A percentile compares a stretch with the other conserved stretches of the same genome.
Conservation (phyloP, 108 stramenopile genomes). For the Phaeodactylum tricornutum region DNA sequence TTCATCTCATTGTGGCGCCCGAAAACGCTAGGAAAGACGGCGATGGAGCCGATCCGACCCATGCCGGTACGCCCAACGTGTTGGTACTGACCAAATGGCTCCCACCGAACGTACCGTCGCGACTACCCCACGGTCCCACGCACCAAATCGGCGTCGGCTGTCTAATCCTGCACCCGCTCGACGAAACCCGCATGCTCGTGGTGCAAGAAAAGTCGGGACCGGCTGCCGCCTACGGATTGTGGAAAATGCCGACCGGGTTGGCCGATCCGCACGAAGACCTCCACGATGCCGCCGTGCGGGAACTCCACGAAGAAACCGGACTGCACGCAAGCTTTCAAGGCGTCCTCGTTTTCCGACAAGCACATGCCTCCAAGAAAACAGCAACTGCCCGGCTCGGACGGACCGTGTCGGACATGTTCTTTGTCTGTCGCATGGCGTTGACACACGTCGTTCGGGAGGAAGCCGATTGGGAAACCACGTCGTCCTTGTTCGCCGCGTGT, state of each 20-base stretch:
- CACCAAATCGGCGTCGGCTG: slow-evolving; percentile 77
- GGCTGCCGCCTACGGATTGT: slow-evolving; percentile 50
- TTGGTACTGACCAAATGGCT: slow-evolving; percentile 67
- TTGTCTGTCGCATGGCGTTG: slow-evolving; percentile 49
- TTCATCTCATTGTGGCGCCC: slow-evolving; percentile 26
- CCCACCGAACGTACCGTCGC: slow-evolving; percentile 24
- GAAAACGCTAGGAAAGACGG: too few relatives aligned
- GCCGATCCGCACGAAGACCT: slow-evolving; percentile 77
- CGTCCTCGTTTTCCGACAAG: slow-evolving; percentile 60
- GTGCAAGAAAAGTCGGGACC: slow-evolving; percentile 71
- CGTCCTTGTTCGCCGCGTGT: slow-evolving; percentile 4
- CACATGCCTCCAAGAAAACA: slow-evolving; percentile 23
- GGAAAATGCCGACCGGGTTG: slow-evolving; percentile 84
- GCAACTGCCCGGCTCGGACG: background rate
- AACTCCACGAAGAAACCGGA: slow-evolving; percentile 72
- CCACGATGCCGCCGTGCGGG: slow-evolving; percentile 57
- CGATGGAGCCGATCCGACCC: too few relatives aligned
- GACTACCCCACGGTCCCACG: slow-evolving; percentile 63
- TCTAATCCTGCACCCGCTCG: slow-evolving; percentile 51
- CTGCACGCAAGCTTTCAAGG: slow-evolving; percentile 30
- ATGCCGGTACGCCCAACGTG: too few relatives aligned
- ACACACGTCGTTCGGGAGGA: background rate
- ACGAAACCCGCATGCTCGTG: slow-evolving; percentile 54
- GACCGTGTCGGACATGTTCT: slow-evolving; percentile 59
- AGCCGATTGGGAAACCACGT: slow-evolving; percentile 8